Percentiles rank a stretch among this genome's conserved stretches.
These are phyloP conservation scores for Trapa bicornis DNA, from an alignment of 345 rosid genomes.

Conservation along the genomic window DNA sequence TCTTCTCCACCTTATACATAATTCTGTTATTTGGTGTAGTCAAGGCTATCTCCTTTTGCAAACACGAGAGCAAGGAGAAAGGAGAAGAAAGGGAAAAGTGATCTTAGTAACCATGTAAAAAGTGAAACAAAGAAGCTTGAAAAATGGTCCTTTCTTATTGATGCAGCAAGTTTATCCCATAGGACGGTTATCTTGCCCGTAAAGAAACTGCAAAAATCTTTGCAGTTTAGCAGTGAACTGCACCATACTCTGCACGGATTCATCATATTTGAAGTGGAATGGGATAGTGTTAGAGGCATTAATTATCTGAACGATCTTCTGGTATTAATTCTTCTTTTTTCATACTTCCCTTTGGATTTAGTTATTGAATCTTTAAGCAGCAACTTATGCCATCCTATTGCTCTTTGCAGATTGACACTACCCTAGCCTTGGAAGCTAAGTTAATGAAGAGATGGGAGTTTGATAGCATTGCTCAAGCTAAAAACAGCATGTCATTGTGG, in stretches of 20 bases:
- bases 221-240: conserved; percentile 51
- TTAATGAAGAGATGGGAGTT: conserved; percentile 96
- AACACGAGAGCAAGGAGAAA: conserved; percentile 50
- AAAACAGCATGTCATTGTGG: conserved; percentile 49
- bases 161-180: conserved; percentile 43
- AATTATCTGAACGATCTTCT: conserved; percentile 87
- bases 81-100: conserved; percentile 25
- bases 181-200: conserved; percentile 51
- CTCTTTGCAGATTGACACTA: conserved; percentile 68
- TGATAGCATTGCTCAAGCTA: conserved; percentile 77
- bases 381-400: conserved; percentile 5
- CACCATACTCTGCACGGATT: conserved; percentile 75
- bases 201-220: conserved; percentile 49
- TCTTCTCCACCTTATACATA: background rate
- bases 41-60: conserved; percentile 96
- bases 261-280: conserved; percentile 79
- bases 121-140: conserved; percentile 27
- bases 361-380: background rate
- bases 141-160: conserved; percentile 61
- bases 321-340: conserved; percentile 30
- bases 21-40: conserved; percentile 28
- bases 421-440: conserved; percentile 81
- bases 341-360: conserved; percentile 8
- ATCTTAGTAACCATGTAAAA: conserved; percentile 17
- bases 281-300: conserved; percentile 77